Base-by-base conservation (phyloP, 2,329 filamentous ascomycete genomes). In the Gaeumannomyces sp. region DNA sequence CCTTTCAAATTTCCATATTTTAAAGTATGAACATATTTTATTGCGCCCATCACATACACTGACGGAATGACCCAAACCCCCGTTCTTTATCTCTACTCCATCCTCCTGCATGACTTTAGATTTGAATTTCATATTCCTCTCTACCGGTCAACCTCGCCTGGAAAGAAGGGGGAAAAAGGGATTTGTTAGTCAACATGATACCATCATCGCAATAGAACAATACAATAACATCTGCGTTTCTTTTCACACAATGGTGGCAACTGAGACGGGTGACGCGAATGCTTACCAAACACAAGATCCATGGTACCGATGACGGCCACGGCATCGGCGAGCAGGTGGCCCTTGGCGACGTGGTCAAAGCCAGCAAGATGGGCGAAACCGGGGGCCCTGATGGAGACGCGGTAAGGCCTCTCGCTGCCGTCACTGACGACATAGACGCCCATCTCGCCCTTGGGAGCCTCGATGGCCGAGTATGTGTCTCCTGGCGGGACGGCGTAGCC, bases 361-460 rank as follows among this genome's bases (percentile, higher is more conserved):
- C 92, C 94, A 73, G 86, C 87, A 78, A 99, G 80, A 80, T 99
- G 96, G 69, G 95, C 95, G 74, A 99, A 99, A 68, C 95, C 95
- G 66, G 95, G 95, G 53, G 96, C 94, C 72, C 95, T 89, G 72
- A 99, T 97, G 83, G 97, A 96, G 80, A 95, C 97, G 74, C 96
- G 86, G 82, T 99, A 99, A 60, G 95, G 95, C 74, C 95, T 85
- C 85, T 99, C 95, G 76, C 89, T 95, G 69, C 95, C 95, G 75
- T 99, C 95, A 75, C 91, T 96, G 73, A 99, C 95, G 63, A 99
- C 81, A 76, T 90, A 99, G 59, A 99, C 95, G 76, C 90, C 95
- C 95, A 99, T 99, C 83, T 99, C 95, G 73, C 95, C 95, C 89
- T 99, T 99, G 67, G 95, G 95, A n/a, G 96, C 95, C 83, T 99